Conservation (phyloP, 441 rosid genomes). For the Bocquillonia castaneifolia region DNA sequence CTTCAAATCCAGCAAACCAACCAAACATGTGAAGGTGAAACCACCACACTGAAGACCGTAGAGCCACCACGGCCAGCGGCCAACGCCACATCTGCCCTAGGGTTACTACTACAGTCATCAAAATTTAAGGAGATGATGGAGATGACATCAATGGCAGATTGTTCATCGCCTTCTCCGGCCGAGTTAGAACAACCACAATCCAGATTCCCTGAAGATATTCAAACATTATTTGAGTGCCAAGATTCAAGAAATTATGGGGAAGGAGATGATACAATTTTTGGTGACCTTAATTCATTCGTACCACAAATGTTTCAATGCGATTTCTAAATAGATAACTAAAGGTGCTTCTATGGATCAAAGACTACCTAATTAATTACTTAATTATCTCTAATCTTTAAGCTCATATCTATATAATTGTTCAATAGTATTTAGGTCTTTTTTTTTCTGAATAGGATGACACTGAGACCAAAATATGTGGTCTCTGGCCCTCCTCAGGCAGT, state of each 20-base stretch:
- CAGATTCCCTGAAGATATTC: slow-evolving; percentile 70
- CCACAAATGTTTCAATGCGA: slow-evolving; percentile 52
- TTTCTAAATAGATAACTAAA: slow-evolving; percentile 18
- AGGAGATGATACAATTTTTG: slow-evolving; percentile 42
- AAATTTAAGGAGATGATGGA: slow-evolving; percentile 70
- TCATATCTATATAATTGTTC: background rate
- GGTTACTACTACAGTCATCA: slow-evolving; percentile 53
- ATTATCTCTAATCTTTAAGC: background rate
- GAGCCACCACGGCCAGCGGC: slow-evolving; percentile 30
- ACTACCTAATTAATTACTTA: background rate
- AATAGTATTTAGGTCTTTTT: background rate
- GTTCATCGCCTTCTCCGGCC: slow-evolving; percentile 24
- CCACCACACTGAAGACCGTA: background rate
- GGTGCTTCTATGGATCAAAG: background rate
- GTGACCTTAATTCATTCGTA: slow-evolving; percentile 44
- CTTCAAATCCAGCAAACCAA: slow-evolving; percentile 28
- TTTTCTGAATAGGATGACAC: slow-evolving; percentile 17
- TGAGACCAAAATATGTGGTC: slow-evolving; percentile 5
- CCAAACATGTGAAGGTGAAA: background rate
- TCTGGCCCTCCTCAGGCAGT: slow-evolving; percentile 8
- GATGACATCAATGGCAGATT: slow-evolving; percentile 43
- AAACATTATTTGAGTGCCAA: slow-evolving; percentile 59
- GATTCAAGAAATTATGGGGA: slow-evolving; percentile 40
- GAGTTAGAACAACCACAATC: slow-evolving; percentile 37
- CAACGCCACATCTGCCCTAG: slow-evolving; percentile 54